A percentile compares a stretch with the other conserved stretches of the same genome.
Conservation (phyloP, 2,329 filamentous ascomycete species). For the Apiospora phragmitis region DNA sequence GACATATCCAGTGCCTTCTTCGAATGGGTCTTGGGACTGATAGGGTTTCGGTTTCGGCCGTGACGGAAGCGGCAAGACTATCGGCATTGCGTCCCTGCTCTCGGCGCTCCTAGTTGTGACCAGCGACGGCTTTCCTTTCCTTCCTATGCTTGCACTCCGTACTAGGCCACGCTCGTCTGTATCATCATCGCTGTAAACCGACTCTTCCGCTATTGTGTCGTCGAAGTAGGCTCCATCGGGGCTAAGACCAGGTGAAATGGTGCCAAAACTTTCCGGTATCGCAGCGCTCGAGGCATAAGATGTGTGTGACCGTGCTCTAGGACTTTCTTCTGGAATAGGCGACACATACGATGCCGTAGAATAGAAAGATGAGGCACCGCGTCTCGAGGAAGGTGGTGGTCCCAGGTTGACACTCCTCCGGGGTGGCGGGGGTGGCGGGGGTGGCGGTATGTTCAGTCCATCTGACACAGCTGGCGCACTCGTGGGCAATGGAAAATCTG, state of each 20-base stretch:
- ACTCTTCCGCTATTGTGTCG: slow-evolving; percentile 49
- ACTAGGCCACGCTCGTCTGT: slow-evolving; percentile 59
- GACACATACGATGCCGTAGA: slow-evolving; percentile 69
- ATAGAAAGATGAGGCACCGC: slow-evolving; percentile 65
- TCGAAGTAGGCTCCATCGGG: slow-evolving; percentile 52
- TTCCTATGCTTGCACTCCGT: slow-evolving; percentile 61
- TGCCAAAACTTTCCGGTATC: slow-evolving; percentile 69
- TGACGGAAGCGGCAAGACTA: slow-evolving; percentile 16
- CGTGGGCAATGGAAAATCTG: slow-evolving; percentile 56
- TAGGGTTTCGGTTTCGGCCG: slow-evolving; percentile 39
- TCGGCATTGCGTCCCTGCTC: slow-evolving; percentile 23
- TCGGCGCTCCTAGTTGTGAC: slow-evolving; percentile 45
- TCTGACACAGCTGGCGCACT: slow-evolving; percentile 18
- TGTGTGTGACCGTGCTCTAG: slow-evolving; percentile 55
- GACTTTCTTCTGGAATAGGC: slow-evolving; percentile 73
- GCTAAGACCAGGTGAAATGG: slow-evolving; percentile 45
- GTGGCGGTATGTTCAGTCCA: slow-evolving; percentile 17
- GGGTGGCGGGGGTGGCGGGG: slow-evolving; percentile 30
- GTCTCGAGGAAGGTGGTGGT: slow-evolving; percentile 60
- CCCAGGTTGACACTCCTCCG: slow-evolving; percentile 56
- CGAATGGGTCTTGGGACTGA: slow-evolving; percentile 38
- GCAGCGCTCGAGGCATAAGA: slow-evolving; percentile 73
- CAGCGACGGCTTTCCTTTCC: slow-evolving; percentile 58
- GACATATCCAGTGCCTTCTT: slow-evolving; percentile 46
- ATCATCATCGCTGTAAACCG: slow-evolving; percentile 43